Evolutionary conservation across 306 rosid genomes (phyloP).

Genomic region (Vicia sativa): DNA sequence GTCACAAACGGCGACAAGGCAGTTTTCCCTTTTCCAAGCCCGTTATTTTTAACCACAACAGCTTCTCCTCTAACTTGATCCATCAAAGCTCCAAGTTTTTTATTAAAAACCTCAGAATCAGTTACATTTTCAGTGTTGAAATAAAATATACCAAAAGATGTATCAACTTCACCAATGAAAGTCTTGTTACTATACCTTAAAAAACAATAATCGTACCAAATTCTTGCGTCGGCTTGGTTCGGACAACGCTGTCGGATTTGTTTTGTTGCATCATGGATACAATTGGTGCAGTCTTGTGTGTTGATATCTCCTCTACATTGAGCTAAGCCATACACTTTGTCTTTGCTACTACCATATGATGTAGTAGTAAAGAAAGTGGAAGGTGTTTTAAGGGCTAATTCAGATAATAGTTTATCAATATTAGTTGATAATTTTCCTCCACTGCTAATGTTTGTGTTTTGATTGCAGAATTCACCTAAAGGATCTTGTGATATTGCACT

Average conservation of each 20-base stretch:
- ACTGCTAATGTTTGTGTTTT: constrained; percentile 37
- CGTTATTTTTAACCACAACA: constrained; percentile 39
- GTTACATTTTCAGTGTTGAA: constrained; percentile 52
- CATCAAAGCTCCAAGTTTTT: constrained; percentile 47
- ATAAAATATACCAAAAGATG: constrained; percentile 59
- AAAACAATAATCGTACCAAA: constrained; percentile 74
- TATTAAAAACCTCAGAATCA: constrained; percentile 58
- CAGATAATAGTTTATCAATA: constrained; percentile 50
- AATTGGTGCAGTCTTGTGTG: constrained; percentile 56
- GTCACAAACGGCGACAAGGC: constrained; percentile 52
- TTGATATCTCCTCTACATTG: constrained; percentile 70
- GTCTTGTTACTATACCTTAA: constrained; percentile 48
- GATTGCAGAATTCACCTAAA: constrained; percentile 56
- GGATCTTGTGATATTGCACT: constrained; percentile 52
- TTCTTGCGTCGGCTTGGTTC: constrained; percentile 55
- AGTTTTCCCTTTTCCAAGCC: constrained; percentile 66
- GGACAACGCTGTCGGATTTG: constrained; percentile 56
- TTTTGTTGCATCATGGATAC: constrained; percentile 60
- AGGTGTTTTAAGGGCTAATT: constrained; percentile 50
- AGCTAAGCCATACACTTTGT: constrained; percentile 57
- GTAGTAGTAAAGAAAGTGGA: constrained; percentile 47
- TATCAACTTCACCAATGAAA: constrained; percentile 57
- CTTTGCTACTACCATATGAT: constrained; percentile 44
- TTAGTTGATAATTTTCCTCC: constrained; percentile 51
- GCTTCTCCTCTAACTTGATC: constrained; percentile 50